phyloP scores from a whole-genome alignment of 2,329 filamentous ascomycete genomes.

The Talaromyces sp. region DNA sequence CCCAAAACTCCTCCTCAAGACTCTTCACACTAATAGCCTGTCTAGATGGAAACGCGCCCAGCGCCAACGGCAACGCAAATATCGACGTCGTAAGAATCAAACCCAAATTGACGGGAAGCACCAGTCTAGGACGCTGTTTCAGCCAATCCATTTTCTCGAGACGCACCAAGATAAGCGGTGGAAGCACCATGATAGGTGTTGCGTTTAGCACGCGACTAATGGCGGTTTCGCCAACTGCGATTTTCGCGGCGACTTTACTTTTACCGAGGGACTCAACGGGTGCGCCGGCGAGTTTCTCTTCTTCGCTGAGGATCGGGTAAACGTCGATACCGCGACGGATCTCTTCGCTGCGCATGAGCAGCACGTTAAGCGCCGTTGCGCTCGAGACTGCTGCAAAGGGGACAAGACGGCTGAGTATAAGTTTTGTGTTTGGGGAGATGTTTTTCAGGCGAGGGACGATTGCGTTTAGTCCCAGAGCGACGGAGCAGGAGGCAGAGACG shows the following conservation, averaged over 20 bases:
- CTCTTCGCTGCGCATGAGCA: conserved; percentile 96
- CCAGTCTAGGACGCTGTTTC: conserved; percentile 69
- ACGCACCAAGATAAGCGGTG: conserved; percentile 77
- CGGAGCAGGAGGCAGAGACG: conserved; percentile 87
- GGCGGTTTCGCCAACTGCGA: conserved; percentile 92
- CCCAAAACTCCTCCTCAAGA: conserved; percentile 84
- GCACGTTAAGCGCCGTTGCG: conserved; percentile 89
- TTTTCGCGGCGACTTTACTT: conserved; percentile 78
- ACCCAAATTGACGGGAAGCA: conserved; percentile 78
- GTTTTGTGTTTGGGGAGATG: conserved; percentile 69
- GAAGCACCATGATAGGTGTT: conserved; percentile 95
- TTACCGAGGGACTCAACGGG: conserved; percentile 74
- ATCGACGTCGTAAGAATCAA: conserved; percentile 84
- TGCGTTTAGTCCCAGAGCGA: conserved; percentile 87
- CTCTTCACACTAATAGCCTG: conserved; percentile 73
- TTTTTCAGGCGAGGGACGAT: conserved; percentile 79
- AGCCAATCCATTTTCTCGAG: conserved; percentile 84
- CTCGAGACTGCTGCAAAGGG: conserved; percentile 93
- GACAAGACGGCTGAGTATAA: conserved; percentile 79
- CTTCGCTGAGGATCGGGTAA: conserved; percentile 72
- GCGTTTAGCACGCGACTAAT: conserved; percentile 88
- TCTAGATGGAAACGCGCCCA: conserved; percentile 89
- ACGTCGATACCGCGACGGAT: conserved; percentile 91
- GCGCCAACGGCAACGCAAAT: conserved; percentile 80
- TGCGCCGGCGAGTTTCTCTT: conserved; percentile 64